These are phyloP conservation scores for Fomitopsis pulvina DNA, from an alignment of 768 basidiomycete genomes.

Conservation along the genomic window DNA sequence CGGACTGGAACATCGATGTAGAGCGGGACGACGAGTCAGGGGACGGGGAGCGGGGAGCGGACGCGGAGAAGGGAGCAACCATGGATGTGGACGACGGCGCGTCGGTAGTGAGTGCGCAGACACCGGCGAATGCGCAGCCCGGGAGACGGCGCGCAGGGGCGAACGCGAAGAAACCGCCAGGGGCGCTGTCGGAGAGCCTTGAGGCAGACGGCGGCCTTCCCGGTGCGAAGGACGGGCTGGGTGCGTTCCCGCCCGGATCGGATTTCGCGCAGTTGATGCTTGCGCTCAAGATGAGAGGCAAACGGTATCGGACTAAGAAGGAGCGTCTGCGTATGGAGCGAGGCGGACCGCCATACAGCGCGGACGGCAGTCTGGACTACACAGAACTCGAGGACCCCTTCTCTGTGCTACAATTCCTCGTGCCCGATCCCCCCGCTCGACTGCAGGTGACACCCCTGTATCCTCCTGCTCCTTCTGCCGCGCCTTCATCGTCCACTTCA, in stretches of 20 bases:
- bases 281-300: slow-evolving; percentile 70
- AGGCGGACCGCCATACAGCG: slow-evolving; percentile 59
- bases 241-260: slow-evolving; percentile 62
- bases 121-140: slow-evolving; percentile 3
- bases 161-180: slow-evolving; percentile 37
- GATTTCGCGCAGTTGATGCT: slow-evolving; percentile 72
- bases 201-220: slow-evolving; percentile 70
- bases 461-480: slow-evolving; percentile 29
- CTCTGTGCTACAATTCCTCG: slow-evolving; percentile 54
- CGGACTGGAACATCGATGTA: slow-evolving; percentile 79
- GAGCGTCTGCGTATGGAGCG: slow-evolving; percentile 73
- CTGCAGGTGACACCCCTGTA: slow-evolving; percentile 56
- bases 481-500: slow-evolving; percentile 9
- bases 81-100: slow-evolving; percentile 37
- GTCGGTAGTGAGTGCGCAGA: slow-evolving; percentile 16
- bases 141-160: slow-evolving; percentile 12
- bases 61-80: slow-evolving; percentile 19
- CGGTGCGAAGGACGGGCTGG: slow-evolving; percentile 71
- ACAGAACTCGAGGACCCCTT: slow-evolving; percentile 76
- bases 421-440: slow-evolving; percentile 48
- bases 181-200: slow-evolving; percentile 37
- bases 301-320: slow-evolving; percentile 75
- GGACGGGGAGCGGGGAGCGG: slow-evolving; percentile 27
- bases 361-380: slow-evolving; percentile 81
- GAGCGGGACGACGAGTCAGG: slow-evolving; percentile 48